Evolutionary conservation across 2,329 filamentous ascomycete genomes (phyloP), one percentile per base, ranked within the genome.

Genomic region (Sporothrix brasiliensis): DNA sequence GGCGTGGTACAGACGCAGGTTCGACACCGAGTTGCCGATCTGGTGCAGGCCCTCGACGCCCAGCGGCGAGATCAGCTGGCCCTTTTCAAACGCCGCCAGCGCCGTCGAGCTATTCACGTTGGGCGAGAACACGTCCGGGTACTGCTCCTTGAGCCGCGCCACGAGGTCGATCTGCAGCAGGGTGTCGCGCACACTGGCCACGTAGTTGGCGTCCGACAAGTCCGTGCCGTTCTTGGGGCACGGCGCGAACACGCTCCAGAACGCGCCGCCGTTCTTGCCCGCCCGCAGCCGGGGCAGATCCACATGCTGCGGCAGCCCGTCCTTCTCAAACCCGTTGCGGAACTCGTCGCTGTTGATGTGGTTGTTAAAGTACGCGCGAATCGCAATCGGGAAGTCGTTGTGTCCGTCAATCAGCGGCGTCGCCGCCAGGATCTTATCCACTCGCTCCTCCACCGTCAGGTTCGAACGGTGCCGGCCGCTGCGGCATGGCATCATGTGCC

Each of bases 11-110:
- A 88, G 84, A 7, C 94, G 89, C 11, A 98, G 83, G 69, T 89
- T 93, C 53, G 91, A 85, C 30, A 89, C 83, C 0, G 89, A 92
- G 80, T 97, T 97, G 71, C 93, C 94, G 75, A 98, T 96, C 76
- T 97, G 94, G 77, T 98, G 94, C 9, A 97, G 86, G 3, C 94
- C 94, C 81, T 97, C 93, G 68, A 96, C 88, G 2, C 90, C 92
- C 4, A 94, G 81, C 0, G 92, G 91, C 0, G 91, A 94, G 76
- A 95, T 91, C 66, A 96, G 83, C 75, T 87, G 87, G 73, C 86
- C 85, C 34, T 83, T 74, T 7, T 39, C 60, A 78, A 92, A 92
- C 34, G 88, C 87, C 1, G 83, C 77, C 50, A 89, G 77, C 3
- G 91, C 92, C 41, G 86, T 85, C 63, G 82, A 83, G 74, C 88